phyloP scores from a whole-genome alignment of 441 rosid species.

The Aquilaria agallochum region DNA sequence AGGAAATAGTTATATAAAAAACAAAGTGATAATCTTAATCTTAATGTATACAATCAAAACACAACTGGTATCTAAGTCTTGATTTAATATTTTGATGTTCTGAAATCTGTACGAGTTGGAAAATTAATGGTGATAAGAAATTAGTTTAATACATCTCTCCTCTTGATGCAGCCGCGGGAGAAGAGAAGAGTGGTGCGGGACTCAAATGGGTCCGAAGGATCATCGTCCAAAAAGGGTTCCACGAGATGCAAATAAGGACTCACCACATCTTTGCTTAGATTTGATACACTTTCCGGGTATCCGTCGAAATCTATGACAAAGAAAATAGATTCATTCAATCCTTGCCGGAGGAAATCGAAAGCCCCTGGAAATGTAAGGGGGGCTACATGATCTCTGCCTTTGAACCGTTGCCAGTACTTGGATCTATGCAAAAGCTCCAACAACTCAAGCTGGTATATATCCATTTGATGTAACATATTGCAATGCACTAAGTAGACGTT shows the following conservation, averaged over 20 bases:
- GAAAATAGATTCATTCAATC: slow-evolving; percentile 79
- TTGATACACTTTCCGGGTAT: slow-evolving; percentile 55
- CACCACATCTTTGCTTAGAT: slow-evolving; percentile 77
- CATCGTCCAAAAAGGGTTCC: slow-evolving; percentile 52
- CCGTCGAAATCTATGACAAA: slow-evolving; percentile 85
- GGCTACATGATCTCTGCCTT: slow-evolving; percentile 86
- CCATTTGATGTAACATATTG: slow-evolving; percentile 1
- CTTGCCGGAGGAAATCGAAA: slow-evolving; percentile 70
- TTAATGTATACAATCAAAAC: too few species aligned
- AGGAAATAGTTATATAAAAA: too few species aligned
- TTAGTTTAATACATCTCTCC: slow-evolving; percentile 54
- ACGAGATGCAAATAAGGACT: slow-evolving; percentile 86
- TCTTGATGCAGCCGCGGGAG: slow-evolving; percentile 75
- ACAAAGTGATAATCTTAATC: too few species aligned
- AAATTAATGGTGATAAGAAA: too few species aligned
- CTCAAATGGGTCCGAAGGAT: slow-evolving; percentile 52
- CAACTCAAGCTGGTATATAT: slow-evolving; percentile 45
- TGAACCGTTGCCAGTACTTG: slow-evolving; percentile 80
- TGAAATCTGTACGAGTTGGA: too few species aligned
- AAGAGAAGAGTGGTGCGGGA: slow-evolving; percentile 68
- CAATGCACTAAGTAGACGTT: too few species aligned
- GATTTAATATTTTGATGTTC: too few species aligned
- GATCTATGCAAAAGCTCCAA: slow-evolving; percentile 55
- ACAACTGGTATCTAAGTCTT: too few species aligned
- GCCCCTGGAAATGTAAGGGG: slow-evolving; percentile 95